Conservation (phyloP, 106 monocot genomes). For the Alisma plantagoaquatica region DNA sequence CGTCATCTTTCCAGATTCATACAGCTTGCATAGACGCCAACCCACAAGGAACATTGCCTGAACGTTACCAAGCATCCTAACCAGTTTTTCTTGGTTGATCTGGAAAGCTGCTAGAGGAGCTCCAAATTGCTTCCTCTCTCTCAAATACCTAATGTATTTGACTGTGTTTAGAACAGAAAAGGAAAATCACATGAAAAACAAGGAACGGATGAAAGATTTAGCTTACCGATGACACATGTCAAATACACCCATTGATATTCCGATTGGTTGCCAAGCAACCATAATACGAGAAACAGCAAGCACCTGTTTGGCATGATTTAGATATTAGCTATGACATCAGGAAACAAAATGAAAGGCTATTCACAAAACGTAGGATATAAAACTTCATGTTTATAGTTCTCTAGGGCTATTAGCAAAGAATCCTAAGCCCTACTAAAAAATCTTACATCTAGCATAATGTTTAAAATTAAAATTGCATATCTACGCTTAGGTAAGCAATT, state of each 20-base stretch:
- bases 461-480: no score
- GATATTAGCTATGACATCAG: no score
- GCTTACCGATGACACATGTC: constrained; percentile 79
- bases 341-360: no score
- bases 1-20: constrained; percentile 97
- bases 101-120: constrained; percentile 88
- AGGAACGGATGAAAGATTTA: background rate
- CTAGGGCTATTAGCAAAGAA: no score
- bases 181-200: background rate
- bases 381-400: no score
- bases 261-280: constrained; percentile 95
- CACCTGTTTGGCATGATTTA: no score
- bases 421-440: no score
- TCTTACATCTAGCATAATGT: no score
- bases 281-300: constrained; percentile 86
- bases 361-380: no score
- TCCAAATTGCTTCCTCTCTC: constrained; percentile 93
- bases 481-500: no score
- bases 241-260: constrained; percentile 88
- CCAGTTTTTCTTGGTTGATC: constrained; percentile 85
- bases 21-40: constrained; percentile 93
- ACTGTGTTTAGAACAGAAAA: background rate
- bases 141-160: constrained; percentile 50
- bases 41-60: constrained; percentile 94
- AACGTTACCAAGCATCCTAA: constrained; percentile 86